Evolutionary conservation across 148 eudicot species (phyloP).

Genomic region (Fagopyrum tataricum): DNA sequence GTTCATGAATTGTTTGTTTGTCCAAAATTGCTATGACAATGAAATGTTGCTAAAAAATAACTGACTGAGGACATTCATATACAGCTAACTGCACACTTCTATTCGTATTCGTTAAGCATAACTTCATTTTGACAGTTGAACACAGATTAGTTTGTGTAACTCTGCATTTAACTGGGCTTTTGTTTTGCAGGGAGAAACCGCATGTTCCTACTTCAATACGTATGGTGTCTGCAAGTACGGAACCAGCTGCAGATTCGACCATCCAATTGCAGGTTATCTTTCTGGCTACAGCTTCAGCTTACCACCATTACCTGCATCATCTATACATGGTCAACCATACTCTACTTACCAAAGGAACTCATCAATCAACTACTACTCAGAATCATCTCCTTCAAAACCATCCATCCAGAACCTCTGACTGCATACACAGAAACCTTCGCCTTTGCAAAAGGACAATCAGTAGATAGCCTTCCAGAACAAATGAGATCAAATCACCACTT

Average conservation of each 20-base stretch:
- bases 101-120: neutral
- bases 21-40: no score
- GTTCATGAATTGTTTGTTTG: no score
- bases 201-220: constrained; percentile 39
- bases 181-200: constrained; percentile 39
- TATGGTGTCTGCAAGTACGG: constrained; percentile 65
- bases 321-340: constrained; percentile 8
- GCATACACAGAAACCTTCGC: constrained; percentile 28
- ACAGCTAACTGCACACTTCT: neutral
- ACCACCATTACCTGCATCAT: constrained; percentile 25
- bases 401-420: constrained; percentile 20
- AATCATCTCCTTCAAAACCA: constrained; percentile 20
- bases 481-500: neutral
- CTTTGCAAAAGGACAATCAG: neutral
- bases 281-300: constrained; percentile 25
- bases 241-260: constrained; percentile 58
- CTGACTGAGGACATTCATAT: no score
- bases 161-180: neutral
- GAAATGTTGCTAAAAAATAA: no score
- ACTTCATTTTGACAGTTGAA: neutral
- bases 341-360: constrained; percentile 26
- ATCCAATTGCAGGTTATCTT: constrained; percentile 42
- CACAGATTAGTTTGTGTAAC: neutral
- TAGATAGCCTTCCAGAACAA: neutral
- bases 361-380: constrained; percentile 13